Evolutionary conservation across 1,284 basidiomycete species (phyloP), one percentile per base, ranked within the genome.

Genomic region (Leccinum griseonigrum): DNA sequence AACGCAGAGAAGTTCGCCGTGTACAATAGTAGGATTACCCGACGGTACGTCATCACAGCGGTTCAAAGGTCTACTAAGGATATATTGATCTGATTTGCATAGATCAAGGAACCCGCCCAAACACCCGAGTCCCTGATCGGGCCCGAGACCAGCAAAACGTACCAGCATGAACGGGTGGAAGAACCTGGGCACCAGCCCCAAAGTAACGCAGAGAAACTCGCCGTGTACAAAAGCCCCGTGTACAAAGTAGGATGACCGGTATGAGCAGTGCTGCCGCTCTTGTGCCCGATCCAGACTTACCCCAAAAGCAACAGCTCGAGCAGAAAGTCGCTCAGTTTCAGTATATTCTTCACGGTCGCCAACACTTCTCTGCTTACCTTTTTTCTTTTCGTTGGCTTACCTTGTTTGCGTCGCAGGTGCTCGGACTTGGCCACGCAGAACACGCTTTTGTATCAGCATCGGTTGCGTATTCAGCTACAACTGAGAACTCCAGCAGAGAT

Each of bases 291-390:
- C 79, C 81, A 63, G 81, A 79, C 62, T 68, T 86, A 56, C 85
- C 80, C 54, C 83, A 81, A 28, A 92, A 94, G 69, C 88, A 93
- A 68, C 90, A 92, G 69, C 82, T 96, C 4, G 88, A 94, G 74
- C 82, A 87, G 22, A 92, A 95, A 71, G 86, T 96, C 29, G 93
- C 93, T 4, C 91, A 94, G 58, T 80, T 95, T 34, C 82, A 90
- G 90, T 92, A 61, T 36, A 81, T 78, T 26, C 9, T 38, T 13
- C 14, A 2, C 4, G 5, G 16, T 8, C 38, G 16, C 38, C 3
- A 16, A n/a, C 38, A 7, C 38, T 61, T 34, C 62, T 58, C 61
- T 61, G 32, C 62, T 58, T 60, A 63, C 43, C 14, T 53, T 26
- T 40, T 29, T 4, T 29, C n/a, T n/a, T n/a, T 34, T 34, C n/a